Percentiles rank a stretch among this genome's conserved stretches.
These are phyloP conservation scores for Pseudonitzschia pungens DNA, from an alignment of 108 stramenopile genomes.

Conservation along the genomic window DNA sequence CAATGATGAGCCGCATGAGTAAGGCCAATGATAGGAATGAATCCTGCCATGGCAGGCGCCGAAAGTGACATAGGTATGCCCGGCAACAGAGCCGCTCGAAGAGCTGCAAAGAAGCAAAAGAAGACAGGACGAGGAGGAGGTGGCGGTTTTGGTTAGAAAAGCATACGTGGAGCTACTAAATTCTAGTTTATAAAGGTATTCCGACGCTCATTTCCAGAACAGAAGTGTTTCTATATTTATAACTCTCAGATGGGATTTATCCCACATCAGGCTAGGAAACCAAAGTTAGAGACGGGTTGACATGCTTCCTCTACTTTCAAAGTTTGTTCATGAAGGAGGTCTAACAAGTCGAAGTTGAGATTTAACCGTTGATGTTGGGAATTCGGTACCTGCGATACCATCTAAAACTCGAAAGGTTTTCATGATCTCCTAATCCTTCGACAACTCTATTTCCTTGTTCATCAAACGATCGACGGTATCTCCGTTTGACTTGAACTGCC, in stretches of 20 bases:
- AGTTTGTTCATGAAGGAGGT: neutral
- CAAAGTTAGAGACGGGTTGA: no score
- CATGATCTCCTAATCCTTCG: conserved; percentile 69
- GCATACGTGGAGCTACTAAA: neutral
- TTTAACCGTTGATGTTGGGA: conserved; percentile 64
- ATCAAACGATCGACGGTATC: conserved; percentile 52
- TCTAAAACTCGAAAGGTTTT: conserved; percentile 69
- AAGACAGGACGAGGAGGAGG: conserved; percentile 81
- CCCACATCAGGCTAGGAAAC: no score
- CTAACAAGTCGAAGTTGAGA: conserved; percentile 27
- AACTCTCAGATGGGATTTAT: no score
- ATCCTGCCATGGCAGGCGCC: conserved; percentile 49
- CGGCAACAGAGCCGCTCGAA: conserved; percentile 76
- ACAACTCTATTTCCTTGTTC: conserved; percentile 53
- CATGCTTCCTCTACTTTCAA: neutral
- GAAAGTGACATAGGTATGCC: conserved; percentile 28
- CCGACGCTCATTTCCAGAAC: neutral
- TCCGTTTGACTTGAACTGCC: conserved; percentile 45
- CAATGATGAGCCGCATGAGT: conserved; percentile 94
- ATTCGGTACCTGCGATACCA: conserved; percentile 65
- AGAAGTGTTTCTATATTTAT: no score
- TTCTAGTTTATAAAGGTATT: neutral
- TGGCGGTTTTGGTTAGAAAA: conserved; percentile 70
- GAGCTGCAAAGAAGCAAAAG: conserved; percentile 84
- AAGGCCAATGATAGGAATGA: conserved; percentile 56